Conservation (phyloP, 2,329 filamentous ascomycete species). For the Penicillium expansum region DNA sequence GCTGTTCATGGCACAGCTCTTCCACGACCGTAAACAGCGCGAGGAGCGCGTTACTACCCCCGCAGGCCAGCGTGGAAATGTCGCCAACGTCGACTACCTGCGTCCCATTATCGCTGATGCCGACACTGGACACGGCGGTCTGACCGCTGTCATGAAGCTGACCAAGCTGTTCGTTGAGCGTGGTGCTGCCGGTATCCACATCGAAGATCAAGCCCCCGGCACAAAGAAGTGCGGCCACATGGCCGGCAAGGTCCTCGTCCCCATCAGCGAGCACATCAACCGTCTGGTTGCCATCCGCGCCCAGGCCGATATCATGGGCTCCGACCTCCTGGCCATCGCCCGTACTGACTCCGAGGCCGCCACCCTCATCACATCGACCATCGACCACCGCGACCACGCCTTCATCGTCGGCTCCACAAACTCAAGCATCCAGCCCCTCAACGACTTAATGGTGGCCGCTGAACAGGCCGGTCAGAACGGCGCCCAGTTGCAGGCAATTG, state of each 20-base stretch:
- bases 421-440: constrained; percentile 75
- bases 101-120: constrained; percentile 95
- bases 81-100: constrained; percentile 86
- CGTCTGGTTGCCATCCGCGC: constrained; percentile 93
- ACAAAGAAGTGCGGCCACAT: constrained; percentile 99
- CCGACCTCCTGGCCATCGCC: constrained; percentile 84
- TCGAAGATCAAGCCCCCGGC: constrained; percentile 95
- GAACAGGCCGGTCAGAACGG: constrained; percentile 80
- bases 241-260: constrained; percentile 97
- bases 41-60: constrained; percentile 83
- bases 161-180: constrained; percentile 97
- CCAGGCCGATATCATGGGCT: constrained; percentile 97
- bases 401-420: constrained; percentile 93
- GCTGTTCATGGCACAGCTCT: constrained; percentile 96
- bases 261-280: constrained; percentile 97
- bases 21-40: constrained; percentile 98
- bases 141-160: constrained; percentile 99
- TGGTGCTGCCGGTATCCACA: constrained; percentile 95
- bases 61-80: constrained; percentile 66
- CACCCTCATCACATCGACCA: constrained; percentile 93
- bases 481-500: constrained; percentile 78
- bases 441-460: constrained; percentile 85
- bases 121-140: constrained; percentile 92
- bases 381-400: constrained; percentile 89
- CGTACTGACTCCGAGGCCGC: constrained; percentile 97